Conservation (phyloP, 2,329 filamentous ascomycete genomes). For the Fusarium tuaranense region DNA sequence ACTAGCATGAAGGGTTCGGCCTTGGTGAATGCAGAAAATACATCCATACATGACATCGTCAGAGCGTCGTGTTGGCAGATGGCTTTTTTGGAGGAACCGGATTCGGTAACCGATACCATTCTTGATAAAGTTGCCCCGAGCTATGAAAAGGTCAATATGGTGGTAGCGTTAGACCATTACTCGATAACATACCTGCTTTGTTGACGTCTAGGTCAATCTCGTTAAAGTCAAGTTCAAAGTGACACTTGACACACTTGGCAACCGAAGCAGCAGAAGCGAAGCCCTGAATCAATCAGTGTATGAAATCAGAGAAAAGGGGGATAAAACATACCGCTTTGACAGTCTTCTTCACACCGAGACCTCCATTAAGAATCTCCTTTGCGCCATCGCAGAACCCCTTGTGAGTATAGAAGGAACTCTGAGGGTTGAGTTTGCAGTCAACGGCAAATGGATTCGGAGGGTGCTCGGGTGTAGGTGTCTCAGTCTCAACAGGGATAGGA, state of each 20-base stretch:
- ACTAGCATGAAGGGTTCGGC: slow-evolving; percentile 63
- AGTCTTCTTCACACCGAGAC: slow-evolving; percentile 62
- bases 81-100: slow-evolving; percentile 68
- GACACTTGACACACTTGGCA: slow-evolving; percentile 64
- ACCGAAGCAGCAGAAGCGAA: slow-evolving; percentile 56
- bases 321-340: slow-evolving; percentile 58
- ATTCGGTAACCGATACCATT: slow-evolving; percentile 62
- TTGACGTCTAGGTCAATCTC: slow-evolving; percentile 65
- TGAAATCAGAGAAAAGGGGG: neutral
- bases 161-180: neutral
- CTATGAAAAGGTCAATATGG: slow-evolving; percentile 44
- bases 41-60: slow-evolving; percentile 68
- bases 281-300: slow-evolving; percentile 47
- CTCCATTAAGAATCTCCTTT: slow-evolving; percentile 61
- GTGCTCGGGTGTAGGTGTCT: slow-evolving; percentile 20
- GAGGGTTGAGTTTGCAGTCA: slow-evolving; percentile 57
- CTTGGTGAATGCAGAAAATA: slow-evolving; percentile 64
- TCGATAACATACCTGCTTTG: slow-evolving; percentile 56
- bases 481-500: slow-evolving; percentile 42
- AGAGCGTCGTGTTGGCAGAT: slow-evolving; percentile 60
- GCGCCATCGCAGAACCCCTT: slow-evolving; percentile 69
- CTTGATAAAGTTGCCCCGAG: slow-evolving; percentile 60
- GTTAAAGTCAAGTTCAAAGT: slow-evolving; percentile 65
- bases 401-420: slow-evolving; percentile 64
- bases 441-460: slow-evolving; percentile 35